phyloP scores from a whole-genome alignment of 768 basidiomycete species.

The Lactifluus echinatus region DNA sequence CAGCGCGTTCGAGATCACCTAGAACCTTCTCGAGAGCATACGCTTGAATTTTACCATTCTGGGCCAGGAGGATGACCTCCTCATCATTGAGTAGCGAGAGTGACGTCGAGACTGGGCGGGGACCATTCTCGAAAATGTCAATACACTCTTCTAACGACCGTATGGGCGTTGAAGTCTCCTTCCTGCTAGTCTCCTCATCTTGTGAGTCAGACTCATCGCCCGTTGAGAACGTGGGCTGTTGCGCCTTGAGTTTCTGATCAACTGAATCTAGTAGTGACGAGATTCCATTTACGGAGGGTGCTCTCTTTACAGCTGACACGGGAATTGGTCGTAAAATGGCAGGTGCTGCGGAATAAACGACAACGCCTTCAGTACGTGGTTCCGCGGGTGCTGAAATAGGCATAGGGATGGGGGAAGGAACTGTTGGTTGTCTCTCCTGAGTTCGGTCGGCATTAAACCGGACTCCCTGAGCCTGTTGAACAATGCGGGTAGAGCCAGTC shows the following conservation, averaged over 20 bases:
- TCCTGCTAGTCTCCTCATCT: conserved; percentile 17
- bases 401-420: conserved; percentile 2
- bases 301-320: conserved; percentile 19
- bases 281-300: conserved; percentile 22
- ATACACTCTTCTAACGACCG: conserved; percentile 72
- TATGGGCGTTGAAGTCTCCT: conserved; percentile 11
- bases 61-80: conserved; percentile 80
- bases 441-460: conserved; percentile 18
- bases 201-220: conserved; percentile 22
- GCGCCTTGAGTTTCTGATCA: conserved; percentile 40
- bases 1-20: conserved; percentile 83
- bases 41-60: conserved; percentile 89
- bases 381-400: neutral
- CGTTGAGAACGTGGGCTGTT: conserved; percentile 24
- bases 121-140: conserved; percentile 68
- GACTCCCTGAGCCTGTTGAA: conserved; percentile 19
- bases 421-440: conserved; percentile 8
- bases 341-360: conserved; percentile 12
- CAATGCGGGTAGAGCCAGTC: conserved; percentile 26
- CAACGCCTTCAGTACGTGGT: neutral
- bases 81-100: conserved; percentile 74
- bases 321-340: conserved; percentile 20
- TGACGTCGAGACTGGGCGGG: conserved; percentile 48
- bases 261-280: conserved; percentile 50
- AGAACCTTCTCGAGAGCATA: conserved; percentile 94